Conservation (phyloP, 2,329 filamentous ascomycete species). For the Fusarium marasasianum region DNA sequence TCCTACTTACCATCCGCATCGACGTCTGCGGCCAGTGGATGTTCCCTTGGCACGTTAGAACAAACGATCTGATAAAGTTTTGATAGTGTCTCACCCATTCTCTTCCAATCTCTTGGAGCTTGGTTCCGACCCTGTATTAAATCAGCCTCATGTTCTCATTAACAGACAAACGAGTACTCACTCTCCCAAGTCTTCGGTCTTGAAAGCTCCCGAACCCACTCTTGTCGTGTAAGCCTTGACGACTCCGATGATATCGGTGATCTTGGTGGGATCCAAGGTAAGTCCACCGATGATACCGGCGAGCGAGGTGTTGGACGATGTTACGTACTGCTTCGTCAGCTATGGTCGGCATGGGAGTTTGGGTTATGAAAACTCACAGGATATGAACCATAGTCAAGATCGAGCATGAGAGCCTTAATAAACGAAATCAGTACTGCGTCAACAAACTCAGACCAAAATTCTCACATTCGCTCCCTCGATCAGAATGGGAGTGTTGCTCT, state of each 20-base stretch:
- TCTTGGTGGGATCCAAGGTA: constrained; percentile 67
- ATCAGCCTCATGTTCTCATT: not conserved
- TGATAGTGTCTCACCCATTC: constrained; percentile 47
- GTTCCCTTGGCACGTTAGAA: constrained; percentile 44
- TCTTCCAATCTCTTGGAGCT: constrained; percentile 57
- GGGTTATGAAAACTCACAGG: constrained; percentile 38
- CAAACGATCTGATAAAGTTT: not conserved
- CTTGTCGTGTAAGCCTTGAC: constrained; percentile 76
- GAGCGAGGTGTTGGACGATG: constrained; percentile 64
- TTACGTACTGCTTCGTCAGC: constrained; percentile 53
- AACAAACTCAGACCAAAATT: fast-evolving
- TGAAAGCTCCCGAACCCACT: constrained; percentile 71
- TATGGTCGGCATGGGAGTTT: constrained; percentile 13
- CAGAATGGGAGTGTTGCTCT: not conserved
- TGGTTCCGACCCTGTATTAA: constrained; percentile 48
- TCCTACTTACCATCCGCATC: constrained; percentile 60
- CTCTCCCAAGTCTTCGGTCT: constrained; percentile 65
- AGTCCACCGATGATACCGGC: constrained; percentile 70
- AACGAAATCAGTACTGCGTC: not conserved
- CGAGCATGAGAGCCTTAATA: constrained; percentile 66
- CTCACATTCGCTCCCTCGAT: not conserved
- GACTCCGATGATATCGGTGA: constrained; percentile 70
- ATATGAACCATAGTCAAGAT: constrained; percentile 63
- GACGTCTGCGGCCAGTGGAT: constrained; percentile 67
- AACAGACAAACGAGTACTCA: constrained; percentile 10